Evolutionary conservation across 2,329 filamentous ascomycete genomes (phyloP).

Genomic region (Leptodontidium sp.): DNA sequence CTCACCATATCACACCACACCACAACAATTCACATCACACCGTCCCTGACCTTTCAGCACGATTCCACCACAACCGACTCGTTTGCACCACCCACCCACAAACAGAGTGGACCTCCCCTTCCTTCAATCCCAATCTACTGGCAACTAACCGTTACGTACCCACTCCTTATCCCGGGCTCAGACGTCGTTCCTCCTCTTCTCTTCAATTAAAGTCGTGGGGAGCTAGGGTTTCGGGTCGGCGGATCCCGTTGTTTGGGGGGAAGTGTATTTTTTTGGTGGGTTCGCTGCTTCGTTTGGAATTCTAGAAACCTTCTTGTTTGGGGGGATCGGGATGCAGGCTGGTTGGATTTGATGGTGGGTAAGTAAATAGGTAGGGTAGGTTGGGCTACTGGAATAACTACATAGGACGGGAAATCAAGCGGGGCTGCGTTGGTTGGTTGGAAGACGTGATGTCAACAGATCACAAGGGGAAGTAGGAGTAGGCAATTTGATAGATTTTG

Average conservation of each 20-base stretch:
- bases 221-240: slow-evolving; percentile 3
- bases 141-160: too few relatives aligned
- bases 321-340: not conserved
- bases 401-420: not conserved
- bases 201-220: not conserved
- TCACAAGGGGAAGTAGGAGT: not conserved
- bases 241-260: slow-evolving; percentile 6
- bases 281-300: not conserved
- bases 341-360: not conserved
- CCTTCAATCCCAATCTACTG: too few relatives aligned
- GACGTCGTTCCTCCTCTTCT: too few relatives aligned
- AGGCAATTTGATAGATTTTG: not conserved
- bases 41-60: too few relatives aligned
- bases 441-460: not conserved
- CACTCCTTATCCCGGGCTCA: too few relatives aligned
- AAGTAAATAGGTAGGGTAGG: not conserved
- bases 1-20: too few relatives aligned
- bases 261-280: not conserved
- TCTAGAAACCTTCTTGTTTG: too few relatives aligned
- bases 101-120: too few relatives aligned
- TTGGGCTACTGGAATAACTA: not conserved
- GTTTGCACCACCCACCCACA: too few relatives aligned
- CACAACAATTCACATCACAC: too few relatives aligned
- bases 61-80: too few relatives aligned
- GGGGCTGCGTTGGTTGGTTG: not conserved